These are phyloP conservation scores for Lentinula aciculospora DNA, from an alignment of 768 basidiomycete genomes.

Conservation along the genomic window DNA sequence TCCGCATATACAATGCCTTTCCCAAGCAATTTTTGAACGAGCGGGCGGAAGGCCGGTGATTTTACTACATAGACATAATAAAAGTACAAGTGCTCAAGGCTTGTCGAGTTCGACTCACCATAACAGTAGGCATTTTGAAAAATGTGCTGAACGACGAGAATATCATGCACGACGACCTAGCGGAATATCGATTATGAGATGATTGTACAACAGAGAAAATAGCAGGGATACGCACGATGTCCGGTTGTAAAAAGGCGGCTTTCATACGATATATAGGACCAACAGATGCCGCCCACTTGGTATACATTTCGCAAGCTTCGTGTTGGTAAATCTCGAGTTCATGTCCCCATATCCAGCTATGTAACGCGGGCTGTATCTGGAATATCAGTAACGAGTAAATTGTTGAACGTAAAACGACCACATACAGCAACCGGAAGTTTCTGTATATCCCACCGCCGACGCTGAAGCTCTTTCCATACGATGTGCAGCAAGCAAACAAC, in stretches of 20 bases:
- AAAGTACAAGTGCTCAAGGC: too few species aligned
- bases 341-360: constrained; percentile 29
- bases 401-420: too few species aligned
- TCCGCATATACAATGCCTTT: constrained; percentile 31
- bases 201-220: background rate
- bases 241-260: constrained; percentile 29
- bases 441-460: too few species aligned
- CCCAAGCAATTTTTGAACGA: constrained; percentile 26
- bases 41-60: constrained; percentile 25
- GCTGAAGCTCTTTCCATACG: too few species aligned
- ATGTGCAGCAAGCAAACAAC: too few species aligned
- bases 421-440: too few species aligned
- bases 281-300: constrained; percentile 23
- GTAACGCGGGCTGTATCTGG: background rate
- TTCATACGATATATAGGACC: constrained; percentile 31
- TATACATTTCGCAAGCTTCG: constrained; percentile 25
- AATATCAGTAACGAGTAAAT: background rate
- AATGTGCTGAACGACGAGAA: constrained; percentile 30
- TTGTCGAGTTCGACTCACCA: too few species aligned
- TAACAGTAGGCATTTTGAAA: constrained; percentile 29
- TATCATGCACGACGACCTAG: constrained; percentile 29
- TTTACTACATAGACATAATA: constrained; percentile 14
- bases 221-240: constrained; percentile 23
- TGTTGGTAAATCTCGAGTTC: constrained; percentile 27
- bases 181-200: background rate